These are phyloP conservation scores for Plasmodium vinckei DNA, from an alignment of 169 alveolate species.

Conservation along the genomic window DNA sequence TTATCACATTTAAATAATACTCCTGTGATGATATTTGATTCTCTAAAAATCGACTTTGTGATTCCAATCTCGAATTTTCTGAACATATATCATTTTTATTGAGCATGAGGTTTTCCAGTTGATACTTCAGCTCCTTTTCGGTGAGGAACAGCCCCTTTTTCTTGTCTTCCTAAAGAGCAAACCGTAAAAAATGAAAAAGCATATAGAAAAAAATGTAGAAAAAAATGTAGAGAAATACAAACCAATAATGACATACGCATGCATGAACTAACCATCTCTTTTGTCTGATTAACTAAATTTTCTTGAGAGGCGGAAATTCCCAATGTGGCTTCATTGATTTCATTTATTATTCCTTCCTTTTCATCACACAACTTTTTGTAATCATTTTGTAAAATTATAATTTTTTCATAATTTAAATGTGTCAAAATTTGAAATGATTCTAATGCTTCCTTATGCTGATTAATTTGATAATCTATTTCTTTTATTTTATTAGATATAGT, in stretches of 20 bases:
- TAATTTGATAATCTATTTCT: constrained; percentile 70
- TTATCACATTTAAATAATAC: constrained; percentile 30
- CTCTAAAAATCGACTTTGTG: constrained; percentile 47
- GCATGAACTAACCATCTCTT: constrained; percentile 12
- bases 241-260: no score
- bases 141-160: not conserved
- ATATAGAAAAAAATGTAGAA: no score
- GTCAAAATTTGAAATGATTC: constrained; percentile 57
- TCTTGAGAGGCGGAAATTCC: not conserved
- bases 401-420: constrained; percentile 41
- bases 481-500: constrained; percentile 55
- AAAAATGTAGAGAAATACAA: no score
- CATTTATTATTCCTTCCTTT: constrained; percentile 7
- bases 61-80: constrained; percentile 13
- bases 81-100: constrained; percentile 13
- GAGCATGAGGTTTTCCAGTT: constrained; percentile 16
- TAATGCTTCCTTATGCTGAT: constrained; percentile 65
- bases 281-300: constrained; percentile 5
- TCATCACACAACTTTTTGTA: constrained; percentile 9
- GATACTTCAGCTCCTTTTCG: constrained; percentile 17
- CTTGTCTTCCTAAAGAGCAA: constrained; percentile 21
- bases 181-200: no score
- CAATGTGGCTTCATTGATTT: not conserved
- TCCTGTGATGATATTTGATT: constrained; percentile 53
- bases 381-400: constrained; percentile 25